These are phyloP conservation scores for Penicillium capsulatum DNA, from an alignment of 2,329 filamentous ascomycete species.

Conservation along the genomic window DNA sequence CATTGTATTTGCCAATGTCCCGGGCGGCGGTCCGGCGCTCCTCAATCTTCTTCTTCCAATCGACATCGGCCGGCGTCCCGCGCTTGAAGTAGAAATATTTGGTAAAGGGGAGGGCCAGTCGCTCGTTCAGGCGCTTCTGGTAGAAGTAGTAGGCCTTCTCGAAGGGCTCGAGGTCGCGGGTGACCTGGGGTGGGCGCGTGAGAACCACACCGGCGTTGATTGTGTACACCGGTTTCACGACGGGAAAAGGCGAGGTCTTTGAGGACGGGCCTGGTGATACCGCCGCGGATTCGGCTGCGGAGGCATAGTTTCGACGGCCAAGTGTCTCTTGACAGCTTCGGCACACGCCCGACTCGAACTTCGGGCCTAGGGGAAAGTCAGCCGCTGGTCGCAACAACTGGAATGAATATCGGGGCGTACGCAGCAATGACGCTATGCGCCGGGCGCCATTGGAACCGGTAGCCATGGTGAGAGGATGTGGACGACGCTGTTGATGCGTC, in stretches of 20 bases:
- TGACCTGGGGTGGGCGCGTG: slow-evolving; percentile 82
- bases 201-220: slow-evolving; percentile 70
- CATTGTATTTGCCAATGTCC: slow-evolving; percentile 81
- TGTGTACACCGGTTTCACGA: slow-evolving; percentile 40
- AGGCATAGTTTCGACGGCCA: slow-evolving; percentile 38
- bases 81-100: slow-evolving; percentile 93
- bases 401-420: slow-evolving; percentile 26
- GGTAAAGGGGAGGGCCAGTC: slow-evolving; percentile 79
- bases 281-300: slow-evolving; percentile 37
- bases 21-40: slow-evolving; percentile 73
- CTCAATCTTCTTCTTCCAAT: slow-evolving; percentile 83
- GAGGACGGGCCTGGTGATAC: slow-evolving; percentile 25
- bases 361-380: slow-evolving; percentile 27
- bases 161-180: slow-evolving; percentile 76
- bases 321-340: slow-evolving; percentile 43
- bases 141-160: slow-evolving; percentile 95
- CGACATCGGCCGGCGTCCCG: slow-evolving; percentile 74
- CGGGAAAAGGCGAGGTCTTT: slow-evolving; percentile 22
- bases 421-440: slow-evolving; percentile 38
- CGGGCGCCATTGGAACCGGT: slow-evolving; percentile 40
- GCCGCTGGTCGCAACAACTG: slow-evolving; percentile 11
- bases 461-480: slow-evolving; percentile 32
- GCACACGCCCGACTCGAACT: slow-evolving; percentile 40
- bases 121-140: slow-evolving; percentile 93
- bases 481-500: slow-evolving; percentile 14